Conservation (phyloP, 371 early-diverging fungal species). For the Dinochytrium kinnereticum region DNA sequence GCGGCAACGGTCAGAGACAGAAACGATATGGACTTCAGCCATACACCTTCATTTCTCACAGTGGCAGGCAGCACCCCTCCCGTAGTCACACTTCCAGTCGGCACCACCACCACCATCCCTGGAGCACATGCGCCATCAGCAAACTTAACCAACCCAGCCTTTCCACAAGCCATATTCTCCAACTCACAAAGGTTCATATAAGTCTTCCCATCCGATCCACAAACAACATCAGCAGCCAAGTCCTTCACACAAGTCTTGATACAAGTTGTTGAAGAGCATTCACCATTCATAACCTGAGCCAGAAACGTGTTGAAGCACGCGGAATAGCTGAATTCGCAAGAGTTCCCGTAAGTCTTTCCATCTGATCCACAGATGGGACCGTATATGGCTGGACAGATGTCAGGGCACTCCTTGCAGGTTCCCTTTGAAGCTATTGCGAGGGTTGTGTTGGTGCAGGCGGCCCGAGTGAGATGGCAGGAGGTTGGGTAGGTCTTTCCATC, state of each 20-base stretch:
- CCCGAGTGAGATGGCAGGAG: not conserved
- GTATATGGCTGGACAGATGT: not conserved
- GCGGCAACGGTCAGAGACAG: too few species aligned
- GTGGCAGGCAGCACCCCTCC: not conserved
- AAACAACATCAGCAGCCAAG: not conserved
- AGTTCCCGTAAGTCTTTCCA: not conserved
- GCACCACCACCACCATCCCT: not conserved
- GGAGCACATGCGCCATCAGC: not conserved
- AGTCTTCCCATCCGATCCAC: conserved; percentile 4
- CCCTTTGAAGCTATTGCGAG: not conserved
- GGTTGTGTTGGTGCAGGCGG: not conserved
- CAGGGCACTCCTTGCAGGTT: not conserved
- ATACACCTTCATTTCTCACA: too few species aligned
- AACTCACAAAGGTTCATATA: not conserved
- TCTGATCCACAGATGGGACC: not conserved
- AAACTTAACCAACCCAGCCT: not conserved
- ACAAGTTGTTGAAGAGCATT: not conserved
- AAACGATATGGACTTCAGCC: too few species aligned
- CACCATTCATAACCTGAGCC: not conserved
- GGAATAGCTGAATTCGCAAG: not conserved
- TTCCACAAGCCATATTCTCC: not conserved
- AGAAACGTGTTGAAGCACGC: not conserved
- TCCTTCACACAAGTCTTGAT: not conserved
- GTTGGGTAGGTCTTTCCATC: not conserved
- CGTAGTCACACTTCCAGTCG: not conserved